Base-by-base conservation (phyloP, 2,329 filamentous ascomycete genomes). In the Cytospora mali region DNA sequence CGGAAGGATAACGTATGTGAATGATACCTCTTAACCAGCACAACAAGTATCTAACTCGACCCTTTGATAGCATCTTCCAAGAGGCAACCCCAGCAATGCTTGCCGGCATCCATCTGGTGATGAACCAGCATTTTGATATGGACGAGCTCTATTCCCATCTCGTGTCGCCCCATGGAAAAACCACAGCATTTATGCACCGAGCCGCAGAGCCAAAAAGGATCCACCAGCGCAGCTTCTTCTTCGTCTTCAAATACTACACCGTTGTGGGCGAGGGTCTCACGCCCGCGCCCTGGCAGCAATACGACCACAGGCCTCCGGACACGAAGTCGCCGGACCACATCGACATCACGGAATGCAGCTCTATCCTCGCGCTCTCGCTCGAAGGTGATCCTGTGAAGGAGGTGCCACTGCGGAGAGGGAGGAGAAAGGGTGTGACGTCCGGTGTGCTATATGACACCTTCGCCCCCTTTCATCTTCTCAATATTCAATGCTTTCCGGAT, bases 231-330 rank as follows among this genome's bases (percentile, higher is more conserved):
- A 83, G 81, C 9, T 87, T 88, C 70, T 81, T 87, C 66, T 88
- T 88, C 70, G 83, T 80, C 49, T 87, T 88, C 70, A 87, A 88
- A 67, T 88, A 88, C 70, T 88, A 86, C 69, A 88, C 85, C 6
- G 77, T 87, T 7, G 80, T 88, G 14, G 82, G 80, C 1, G 77
- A 83, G 5, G 80, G 79, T 4, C 80, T 85, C 48, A 76, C 79
- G 33, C 85, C 86, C 0, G 83, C 85, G 68, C 76, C 82, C 6
- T 88, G 85, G 85, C 86, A 88, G 69, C 74, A 77, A 23, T 80
- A 81, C 42, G 84, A 87, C 66, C 78, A 76, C 50, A 72, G 76
- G n/a, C 72, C 77, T 0, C 68, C 73, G 35, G 71, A 79, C 68
- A 71, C 73, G 58, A 69, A 74, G 23, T 66, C 74, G 18, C 70